phyloP scores from a whole-genome alignment of 306 rosid species.

The Prunus padus region DNA sequence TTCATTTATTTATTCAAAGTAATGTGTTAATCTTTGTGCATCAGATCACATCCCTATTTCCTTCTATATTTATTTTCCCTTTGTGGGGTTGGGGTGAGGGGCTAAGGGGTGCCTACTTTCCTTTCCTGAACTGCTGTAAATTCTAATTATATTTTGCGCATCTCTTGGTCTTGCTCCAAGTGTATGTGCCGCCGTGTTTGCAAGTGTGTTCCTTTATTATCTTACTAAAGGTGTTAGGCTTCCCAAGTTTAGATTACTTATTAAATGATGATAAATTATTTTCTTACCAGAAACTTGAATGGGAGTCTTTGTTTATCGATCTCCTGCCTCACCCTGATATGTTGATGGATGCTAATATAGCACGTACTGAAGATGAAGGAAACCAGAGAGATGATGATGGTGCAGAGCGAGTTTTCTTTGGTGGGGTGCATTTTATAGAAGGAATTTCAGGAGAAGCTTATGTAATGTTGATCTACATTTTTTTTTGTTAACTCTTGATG shows the following conservation, averaged over 20 bases:
- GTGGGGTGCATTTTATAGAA: conserved; percentile 86
- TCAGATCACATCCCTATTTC: conserved; percentile 10
- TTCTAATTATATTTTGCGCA: neutral
- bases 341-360: conserved; percentile 76
- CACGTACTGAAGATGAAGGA: conserved; percentile 51
- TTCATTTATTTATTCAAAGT: conserved; percentile 90
- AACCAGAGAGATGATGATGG: conserved; percentile 86
- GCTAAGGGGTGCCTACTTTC: neutral
- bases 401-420: conserved; percentile 89
- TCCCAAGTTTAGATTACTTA: conserved; percentile 15
- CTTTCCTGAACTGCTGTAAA: neutral
- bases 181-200: neutral
- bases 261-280: conserved; percentile 22
- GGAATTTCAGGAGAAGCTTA: conserved; percentile 91
- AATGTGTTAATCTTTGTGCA: conserved; percentile 29
- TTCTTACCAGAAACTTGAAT: conserved; percentile 75
- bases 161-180: neutral
- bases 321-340: conserved; percentile 97
- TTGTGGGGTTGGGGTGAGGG: neutral
- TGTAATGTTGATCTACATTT: conserved; percentile 46
- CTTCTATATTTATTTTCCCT: conserved; percentile 14
- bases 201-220: neutral
- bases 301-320: conserved; percentile 89
- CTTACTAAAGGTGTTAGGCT: conserved; percentile 11
- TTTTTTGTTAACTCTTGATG: conserved; percentile 17